phyloP scores from a whole-genome alignment of 768 basidiomycete genomes.

The Boletus edulis region DNA sequence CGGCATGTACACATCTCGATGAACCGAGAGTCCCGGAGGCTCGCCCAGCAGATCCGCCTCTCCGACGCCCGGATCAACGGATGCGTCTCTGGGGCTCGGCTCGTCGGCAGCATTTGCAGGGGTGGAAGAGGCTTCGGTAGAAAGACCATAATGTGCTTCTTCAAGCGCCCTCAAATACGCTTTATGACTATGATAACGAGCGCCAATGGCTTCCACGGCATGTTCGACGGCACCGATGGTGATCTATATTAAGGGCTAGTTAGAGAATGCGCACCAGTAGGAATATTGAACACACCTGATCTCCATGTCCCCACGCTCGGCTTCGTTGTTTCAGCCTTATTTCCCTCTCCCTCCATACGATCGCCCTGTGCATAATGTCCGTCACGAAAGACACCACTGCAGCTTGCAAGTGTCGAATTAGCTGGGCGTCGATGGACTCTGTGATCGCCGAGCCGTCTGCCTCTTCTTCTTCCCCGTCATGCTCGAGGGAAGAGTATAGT shows the following conservation, averaged over 20 bases:
- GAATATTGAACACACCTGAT: constrained; percentile 35
- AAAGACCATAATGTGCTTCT: constrained; percentile 12
- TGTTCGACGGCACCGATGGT: constrained; percentile 43
- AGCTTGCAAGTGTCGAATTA: constrained; percentile 44
- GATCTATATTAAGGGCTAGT: constrained; percentile 35
- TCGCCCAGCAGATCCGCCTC: not conserved
- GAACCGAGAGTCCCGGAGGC: constrained; percentile 11
- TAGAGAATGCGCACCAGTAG: not conserved
- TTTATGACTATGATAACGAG: constrained; percentile 35
- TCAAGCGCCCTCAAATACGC: constrained; percentile 39
- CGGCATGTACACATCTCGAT: constrained; percentile 37
- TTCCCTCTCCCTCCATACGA: constrained; percentile 60
- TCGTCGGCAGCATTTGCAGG: constrained; percentile 12
- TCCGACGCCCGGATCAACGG: constrained; percentile 4
- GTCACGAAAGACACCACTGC: constrained; percentile 51
- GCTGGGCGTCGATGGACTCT: constrained; percentile 47
- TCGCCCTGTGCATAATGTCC: constrained; percentile 47
- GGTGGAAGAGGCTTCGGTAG: not conserved
- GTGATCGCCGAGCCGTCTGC: constrained; percentile 20
- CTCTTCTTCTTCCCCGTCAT: constrained; percentile 11
- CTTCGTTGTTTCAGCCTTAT: constrained; percentile 52
- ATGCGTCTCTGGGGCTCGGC: constrained; percentile 6
- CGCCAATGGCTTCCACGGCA: constrained; percentile 48
- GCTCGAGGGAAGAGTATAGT: constrained; percentile 29
- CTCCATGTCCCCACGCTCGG: constrained; percentile 55